Base-by-base conservation (phyloP, 768 basidiomycete genomes). In the Calocybe gangraenosa region DNA sequence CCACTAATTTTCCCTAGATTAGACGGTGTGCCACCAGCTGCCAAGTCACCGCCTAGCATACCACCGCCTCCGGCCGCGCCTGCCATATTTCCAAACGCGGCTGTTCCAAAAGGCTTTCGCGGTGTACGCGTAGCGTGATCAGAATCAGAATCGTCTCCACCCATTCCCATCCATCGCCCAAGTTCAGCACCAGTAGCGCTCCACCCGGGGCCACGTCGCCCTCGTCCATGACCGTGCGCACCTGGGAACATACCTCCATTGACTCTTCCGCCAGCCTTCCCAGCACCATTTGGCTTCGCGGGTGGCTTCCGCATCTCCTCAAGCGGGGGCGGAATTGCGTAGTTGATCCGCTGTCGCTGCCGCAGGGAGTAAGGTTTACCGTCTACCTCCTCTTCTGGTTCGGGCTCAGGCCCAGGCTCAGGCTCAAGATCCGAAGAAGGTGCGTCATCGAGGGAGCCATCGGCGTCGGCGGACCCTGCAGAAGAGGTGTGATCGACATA, bases 1-100 rank as follows among this genome's bases (percentile, higher is more conserved):
- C 90, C 88, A 3, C 86, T 83, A 37, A 93, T 77, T 62, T 88
- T 92, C 20, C 91, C 91, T 13, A 92, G 67, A 56, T 92, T 90
- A 2, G 88, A 89, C 2, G 90, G 89, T 2, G 87, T 89, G 1
- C 89, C 87, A 19, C 77, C 84, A 34, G 82, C 76, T 13, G 79
- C 80, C 11, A 87, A 65, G 51, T 87, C 87, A 1, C 75, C 74
- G 2, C 79, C 70, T 18, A 87, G 53, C 63, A 90, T 66, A 7
- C 84, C 78, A 14, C 74, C 74, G 19, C 73, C 75, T 3, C 51
- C 48, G 18, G 62, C 65, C 32, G 52, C 54, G 5, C 66, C 70
- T 0, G 77, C 71, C 28, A 74, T 69, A 34, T 72, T 75, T 4
- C 76, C 79, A 51, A 71, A 69, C 47, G 80, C 72, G 56, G 73